Evolutionary conservation across 805 yeast species (phyloP).

Genomic region (Priceomyces melissophilus): DNA sequence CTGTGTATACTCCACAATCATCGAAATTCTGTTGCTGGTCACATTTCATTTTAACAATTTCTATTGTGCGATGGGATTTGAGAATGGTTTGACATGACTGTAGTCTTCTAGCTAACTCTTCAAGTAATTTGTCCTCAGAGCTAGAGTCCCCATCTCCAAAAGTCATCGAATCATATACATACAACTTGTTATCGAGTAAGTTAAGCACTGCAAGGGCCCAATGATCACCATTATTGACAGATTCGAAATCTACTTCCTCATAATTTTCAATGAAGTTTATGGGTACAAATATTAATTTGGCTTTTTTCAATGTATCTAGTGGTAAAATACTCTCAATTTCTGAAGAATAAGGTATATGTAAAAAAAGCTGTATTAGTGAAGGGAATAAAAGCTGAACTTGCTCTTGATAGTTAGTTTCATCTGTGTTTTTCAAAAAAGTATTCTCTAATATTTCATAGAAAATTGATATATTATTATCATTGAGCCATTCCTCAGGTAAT

Average conservation of each 20-base stretch:
- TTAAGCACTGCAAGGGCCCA: conserved; percentile 66
- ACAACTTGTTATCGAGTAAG: conserved; percentile 44
- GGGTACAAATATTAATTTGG: conserved; percentile 59
- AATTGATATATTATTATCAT: conserved; percentile 65
- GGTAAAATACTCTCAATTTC: conserved; percentile 22
- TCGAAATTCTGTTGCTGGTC: conserved; percentile 65
- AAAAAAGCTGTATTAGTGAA: conserved; percentile 59
- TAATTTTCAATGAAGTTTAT: conserved; percentile 60
- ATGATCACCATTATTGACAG: conserved; percentile 67
- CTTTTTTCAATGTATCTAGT: conserved; percentile 26
- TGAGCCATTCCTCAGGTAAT: conserved; percentile 67
- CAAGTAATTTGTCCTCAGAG: conserved; percentile 25
- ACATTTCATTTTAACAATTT: conserved; percentile 31
- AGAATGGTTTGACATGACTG: conserved; percentile 19
- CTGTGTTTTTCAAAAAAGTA: conserved; percentile 15
- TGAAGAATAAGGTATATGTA: conserved; percentile 37
- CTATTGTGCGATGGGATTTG: conserved; percentile 20
- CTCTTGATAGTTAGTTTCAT: conserved; percentile 11
- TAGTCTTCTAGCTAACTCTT: conserved; percentile 20
- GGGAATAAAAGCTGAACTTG: conserved; percentile 47
- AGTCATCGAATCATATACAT: conserved; percentile 59
- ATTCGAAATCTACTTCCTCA: conserved; percentile 34
- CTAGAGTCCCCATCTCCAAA: conserved; percentile 33
- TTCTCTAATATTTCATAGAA: conserved; percentile 48
- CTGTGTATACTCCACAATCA: conserved; percentile 56